These are phyloP conservation scores for Boletus fagicola DNA, from an alignment of 768 basidiomycete genomes.

Conservation along the genomic window DNA sequence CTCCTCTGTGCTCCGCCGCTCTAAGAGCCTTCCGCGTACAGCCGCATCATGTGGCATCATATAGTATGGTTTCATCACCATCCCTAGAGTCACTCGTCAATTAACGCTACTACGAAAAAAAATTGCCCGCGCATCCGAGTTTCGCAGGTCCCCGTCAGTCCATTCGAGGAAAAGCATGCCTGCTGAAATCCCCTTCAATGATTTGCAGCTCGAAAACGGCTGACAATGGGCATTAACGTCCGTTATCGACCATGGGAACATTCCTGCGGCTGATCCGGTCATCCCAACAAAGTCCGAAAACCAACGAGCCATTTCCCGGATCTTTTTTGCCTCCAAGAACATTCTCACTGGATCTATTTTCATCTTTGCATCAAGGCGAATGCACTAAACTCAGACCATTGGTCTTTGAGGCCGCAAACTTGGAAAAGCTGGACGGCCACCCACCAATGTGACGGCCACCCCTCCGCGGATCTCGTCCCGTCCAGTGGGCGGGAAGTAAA, in stretches of 20 bases:
- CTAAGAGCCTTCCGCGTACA: slow-evolving; percentile 17
- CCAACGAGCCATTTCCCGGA: slow-evolving; percentile 4
- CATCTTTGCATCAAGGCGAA: slow-evolving; percentile 2
- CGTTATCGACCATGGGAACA: slow-evolving; percentile 22
- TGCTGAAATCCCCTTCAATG: slow-evolving; percentile 3
- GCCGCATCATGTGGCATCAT: slow-evolving; percentile 20
- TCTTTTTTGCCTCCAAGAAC: slow-evolving; percentile 10
- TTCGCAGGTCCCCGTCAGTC: slow-evolving; percentile 20
- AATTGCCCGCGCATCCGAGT: slow-evolving; percentile 10
- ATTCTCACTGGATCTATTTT: slow-evolving; percentile 31
- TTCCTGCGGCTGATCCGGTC: slow-evolving; percentile 21
- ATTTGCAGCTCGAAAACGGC: slow-evolving; percentile 9
- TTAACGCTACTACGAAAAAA: slow-evolving; percentile 16
- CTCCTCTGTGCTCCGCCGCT: slow-evolving; percentile 24
- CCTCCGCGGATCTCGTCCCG: slow-evolving; percentile 23
- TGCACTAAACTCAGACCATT: neutral
- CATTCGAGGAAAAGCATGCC: slow-evolving; percentile 9
- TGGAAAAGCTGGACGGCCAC: slow-evolving; percentile 16
- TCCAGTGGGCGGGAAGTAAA: slow-evolving; percentile 10
- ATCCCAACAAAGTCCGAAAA: slow-evolving; percentile 25
- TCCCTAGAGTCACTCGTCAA: slow-evolving; percentile 8
- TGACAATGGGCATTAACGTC: slow-evolving; percentile 3
- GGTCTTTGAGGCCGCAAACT: slow-evolving; percentile 11
- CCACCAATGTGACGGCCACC: slow-evolving; percentile 12
- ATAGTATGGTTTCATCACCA: slow-evolving; percentile 7